Conservation (phyloP, 306 rosid species). For the Cyclanthera cordifolia region DNA sequence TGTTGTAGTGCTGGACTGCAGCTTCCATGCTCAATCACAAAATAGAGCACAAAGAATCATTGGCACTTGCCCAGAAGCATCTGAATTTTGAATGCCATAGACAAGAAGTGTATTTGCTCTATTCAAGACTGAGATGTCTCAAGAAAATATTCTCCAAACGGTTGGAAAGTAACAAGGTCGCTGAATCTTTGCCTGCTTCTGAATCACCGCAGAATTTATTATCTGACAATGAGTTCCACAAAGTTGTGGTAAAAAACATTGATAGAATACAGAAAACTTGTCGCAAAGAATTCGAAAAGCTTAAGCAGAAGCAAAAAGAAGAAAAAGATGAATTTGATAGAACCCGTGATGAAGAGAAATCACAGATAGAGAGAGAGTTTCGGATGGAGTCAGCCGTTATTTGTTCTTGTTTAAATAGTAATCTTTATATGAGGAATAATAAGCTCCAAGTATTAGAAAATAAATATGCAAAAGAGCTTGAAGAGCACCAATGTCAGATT, state of each 20-base stretch:
- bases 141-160: constrained; percentile 39
- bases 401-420: constrained; percentile 15
- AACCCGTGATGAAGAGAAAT: constrained; percentile 21
- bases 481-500: constrained; percentile 23
- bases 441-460: constrained; percentile 24
- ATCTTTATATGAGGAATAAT: constrained; percentile 23
- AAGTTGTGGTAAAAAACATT: constrained; percentile 38
- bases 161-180: constrained; percentile 18
- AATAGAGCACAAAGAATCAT: constrained; percentile 43
- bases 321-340: constrained; percentile 17
- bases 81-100: constrained; percentile 51
- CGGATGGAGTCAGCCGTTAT: constrained; percentile 25
- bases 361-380: constrained; percentile 20
- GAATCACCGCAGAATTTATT: constrained; percentile 14
- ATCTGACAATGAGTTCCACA: constrained; percentile 18
- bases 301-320: constrained; percentile 28
- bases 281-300: constrained; percentile 30
- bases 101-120: constrained; percentile 44
- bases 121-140: constrained; percentile 56
- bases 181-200: constrained; percentile 22
- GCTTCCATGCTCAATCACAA: constrained; percentile 48
- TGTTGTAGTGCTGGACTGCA: constrained; percentile 67
- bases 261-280: constrained; percentile 44
- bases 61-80: constrained; percentile 44
- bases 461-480: constrained; percentile 18